A percentile compares a stretch with the other conserved stretches of the same genome.
Evolutionary conservation across 2,329 filamentous ascomycete genomes (phyloP).

Genomic region (Sporothrix variecibatus): DNA sequence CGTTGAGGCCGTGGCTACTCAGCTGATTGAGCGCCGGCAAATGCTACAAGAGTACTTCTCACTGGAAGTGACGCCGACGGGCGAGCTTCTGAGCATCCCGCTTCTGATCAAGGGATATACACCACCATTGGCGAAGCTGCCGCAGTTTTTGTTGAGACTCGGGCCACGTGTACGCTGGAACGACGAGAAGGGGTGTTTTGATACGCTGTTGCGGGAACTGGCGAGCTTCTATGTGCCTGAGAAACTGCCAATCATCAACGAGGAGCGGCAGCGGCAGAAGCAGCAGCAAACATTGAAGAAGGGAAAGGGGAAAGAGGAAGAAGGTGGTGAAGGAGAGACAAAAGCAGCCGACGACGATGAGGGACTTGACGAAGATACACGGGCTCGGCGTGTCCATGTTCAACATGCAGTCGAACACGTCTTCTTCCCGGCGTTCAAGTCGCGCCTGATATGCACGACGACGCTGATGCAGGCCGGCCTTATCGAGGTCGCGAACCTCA

Average conservation of each 20-base stretch:
- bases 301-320: conserved; percentile 19
- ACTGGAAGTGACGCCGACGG: conserved; percentile 75
- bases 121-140: conserved; percentile 82
- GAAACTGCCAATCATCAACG: conserved; percentile 58
- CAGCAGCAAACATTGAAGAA: conserved; percentile 33
- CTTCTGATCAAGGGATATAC: conserved; percentile 86
- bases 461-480: conserved; percentile 72
- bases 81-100: conserved; percentile 77
- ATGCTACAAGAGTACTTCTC: conserved; percentile 95
- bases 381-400: conserved; percentile 67
- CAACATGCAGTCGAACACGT: conserved; percentile 76
- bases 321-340: conserved; percentile 31
- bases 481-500: conserved; percentile 86
- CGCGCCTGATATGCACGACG: conserved; percentile 78
- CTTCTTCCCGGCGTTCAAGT: conserved; percentile 86
- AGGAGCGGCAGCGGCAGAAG: conserved; percentile 27
- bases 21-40: conserved; percentile 73
- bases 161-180: conserved; percentile 88
- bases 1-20: conserved; percentile 63
- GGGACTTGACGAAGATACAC: conserved; percentile 50
- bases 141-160: conserved; percentile 81
- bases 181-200: conserved; percentile 82
- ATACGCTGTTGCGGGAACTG: conserved; percentile 79
- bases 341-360: conserved; percentile 32
- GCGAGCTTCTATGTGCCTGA: conserved; percentile 92